Base-by-base conservation (phyloP, 176 grass and related monocot genomes). In the Leersia perrieri region DNA sequence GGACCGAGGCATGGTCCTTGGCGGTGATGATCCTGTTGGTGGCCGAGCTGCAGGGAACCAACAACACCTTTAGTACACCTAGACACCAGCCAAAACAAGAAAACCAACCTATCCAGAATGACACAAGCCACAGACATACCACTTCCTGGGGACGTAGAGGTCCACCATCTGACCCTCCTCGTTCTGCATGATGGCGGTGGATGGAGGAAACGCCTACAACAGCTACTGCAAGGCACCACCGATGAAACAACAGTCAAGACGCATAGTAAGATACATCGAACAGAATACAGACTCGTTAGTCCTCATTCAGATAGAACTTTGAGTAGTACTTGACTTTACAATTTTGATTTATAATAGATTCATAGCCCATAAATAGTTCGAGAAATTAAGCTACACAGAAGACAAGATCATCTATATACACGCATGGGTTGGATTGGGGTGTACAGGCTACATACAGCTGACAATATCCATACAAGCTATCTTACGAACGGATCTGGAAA, bases 1-100 rank as follows among this genome's bases (percentile, higher is more conserved):
- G 93, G 60, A 95, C 90, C 35, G 93, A 95, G 18, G 93, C 93
- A 23, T 95, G 93, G 44, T 95, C 93, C 84, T 89, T 89, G 76
- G 87, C 72, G 10, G 72, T 89, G 82, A 89, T 89, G 66, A 89
- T 89, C 87, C 87, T 95, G 78, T 95, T 95, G 3, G 93, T 95
- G 18, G 87, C 90, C 39, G 90, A 95, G 73, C 93, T 95, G 80
- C 81, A 95, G 35, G 72, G 55, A 70, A 71, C 4, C 11, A 67
- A 60, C 11, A 11, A 38, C 12, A 32, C 3, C 9, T 33, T 75
- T 47, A 53, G 40, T 25, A 42, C 1, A 33, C 14, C 53, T 58
- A 63, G 55, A n/a, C 23, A 45, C 7, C 33, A 28, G 57, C 10
- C 12, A 11, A 11, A 63, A 39, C 27, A 7, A 53, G n/a, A 33